Percentiles rank a stretch among this genome's conserved stretches.
phyloP scores from a whole-genome alignment of 169 alveolate species.

The Plasmodium cynomolgi region DNA sequence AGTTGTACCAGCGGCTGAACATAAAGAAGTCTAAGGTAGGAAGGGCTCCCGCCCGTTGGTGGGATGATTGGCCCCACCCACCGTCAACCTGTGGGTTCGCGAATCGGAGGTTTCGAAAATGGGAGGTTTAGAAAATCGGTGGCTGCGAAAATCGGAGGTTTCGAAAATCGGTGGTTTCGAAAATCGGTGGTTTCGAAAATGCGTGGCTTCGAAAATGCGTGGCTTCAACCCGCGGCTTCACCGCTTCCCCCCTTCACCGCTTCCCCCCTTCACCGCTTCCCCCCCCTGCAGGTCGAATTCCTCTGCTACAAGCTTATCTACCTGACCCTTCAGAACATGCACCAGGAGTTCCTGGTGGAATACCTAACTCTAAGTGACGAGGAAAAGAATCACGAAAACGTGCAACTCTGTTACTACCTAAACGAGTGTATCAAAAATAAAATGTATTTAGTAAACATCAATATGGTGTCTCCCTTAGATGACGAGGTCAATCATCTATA shows the following conservation, averaged over 20 bases:
- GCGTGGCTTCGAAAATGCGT: too few species aligned
- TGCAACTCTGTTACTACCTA: constrained; percentile 51
- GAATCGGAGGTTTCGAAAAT: too few species aligned
- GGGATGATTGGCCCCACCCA: background rate
- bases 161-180: too few species aligned
- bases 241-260: background rate
- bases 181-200: too few species aligned
- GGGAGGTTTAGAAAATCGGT: too few species aligned
- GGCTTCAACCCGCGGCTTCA: background rate
- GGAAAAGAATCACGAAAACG: constrained; percentile 40
- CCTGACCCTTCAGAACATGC: constrained; percentile 80
- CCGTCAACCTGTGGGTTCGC: background rate
- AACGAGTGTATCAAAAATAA: constrained; percentile 59
- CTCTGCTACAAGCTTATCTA: constrained; percentile 77
- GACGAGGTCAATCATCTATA: constrained; percentile 45
- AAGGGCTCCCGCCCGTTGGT: background rate
- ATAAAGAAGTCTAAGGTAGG: constrained; percentile 75
- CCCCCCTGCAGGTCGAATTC: constrained; percentile 74
- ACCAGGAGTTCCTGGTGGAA: constrained; percentile 63
- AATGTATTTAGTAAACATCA: constrained; percentile 59
- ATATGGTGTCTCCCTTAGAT: constrained; percentile 50
- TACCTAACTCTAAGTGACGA: constrained; percentile 51
- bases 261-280: background rate
- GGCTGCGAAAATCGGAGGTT: too few species aligned
- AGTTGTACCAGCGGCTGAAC: constrained; percentile 83